A percentile compares a stretch with the other conserved stretches of the same genome.
phyloP scores from a whole-genome alignment of 192 early-diverging fungal species.

The Phycomyces blakesleeanus region DNA sequence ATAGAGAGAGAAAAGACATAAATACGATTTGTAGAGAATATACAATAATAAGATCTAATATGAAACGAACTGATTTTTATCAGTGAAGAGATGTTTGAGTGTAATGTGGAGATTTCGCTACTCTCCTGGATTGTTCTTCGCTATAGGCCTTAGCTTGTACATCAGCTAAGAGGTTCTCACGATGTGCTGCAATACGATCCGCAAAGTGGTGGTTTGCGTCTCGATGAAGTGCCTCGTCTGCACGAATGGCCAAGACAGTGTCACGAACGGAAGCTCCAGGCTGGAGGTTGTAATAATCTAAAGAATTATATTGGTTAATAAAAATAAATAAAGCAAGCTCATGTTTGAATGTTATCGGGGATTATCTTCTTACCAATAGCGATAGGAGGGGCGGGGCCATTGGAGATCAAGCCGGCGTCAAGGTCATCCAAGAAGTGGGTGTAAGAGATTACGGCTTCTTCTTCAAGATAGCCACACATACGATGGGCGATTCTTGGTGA shows the following conservation, averaged over 20 bases:
- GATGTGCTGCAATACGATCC: constrained; percentile 51
- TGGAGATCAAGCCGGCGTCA: constrained; percentile 67
- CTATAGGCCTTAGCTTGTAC: neutral
- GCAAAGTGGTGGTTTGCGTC: constrained; percentile 90
- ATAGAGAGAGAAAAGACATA: too few species aligned
- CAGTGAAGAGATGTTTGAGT: too few species aligned
- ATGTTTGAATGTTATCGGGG: too few species aligned
- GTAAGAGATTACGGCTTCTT: constrained; percentile 90
- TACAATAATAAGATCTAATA: too few species aligned
- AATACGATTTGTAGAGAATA: too few species aligned
- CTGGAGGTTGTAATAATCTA: constrained; percentile 80
- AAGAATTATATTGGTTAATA: neutral
- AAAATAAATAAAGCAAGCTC: neutral
- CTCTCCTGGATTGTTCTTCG: neutral
- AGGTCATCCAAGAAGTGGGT: constrained; percentile 74
- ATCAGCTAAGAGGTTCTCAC: constrained; percentile 48
- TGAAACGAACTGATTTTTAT: too few species aligned
- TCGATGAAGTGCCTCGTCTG: constrained; percentile 86
- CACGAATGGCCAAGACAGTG: constrained; percentile 80
- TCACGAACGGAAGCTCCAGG: constrained; percentile 74
- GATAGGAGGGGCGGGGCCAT: constrained; percentile 75
- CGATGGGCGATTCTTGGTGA: constrained; percentile 81
- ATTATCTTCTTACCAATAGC: constrained; percentile 46
- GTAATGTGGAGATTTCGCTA: neutral
- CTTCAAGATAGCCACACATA: constrained; percentile 88